A percentile compares a stretch with the other conserved stretches of the same genome.
Evolutionary conservation across 2,329 filamentous ascomycete genomes (phyloP).

Genomic region (Neopestalotiopsis clavispora): DNA sequence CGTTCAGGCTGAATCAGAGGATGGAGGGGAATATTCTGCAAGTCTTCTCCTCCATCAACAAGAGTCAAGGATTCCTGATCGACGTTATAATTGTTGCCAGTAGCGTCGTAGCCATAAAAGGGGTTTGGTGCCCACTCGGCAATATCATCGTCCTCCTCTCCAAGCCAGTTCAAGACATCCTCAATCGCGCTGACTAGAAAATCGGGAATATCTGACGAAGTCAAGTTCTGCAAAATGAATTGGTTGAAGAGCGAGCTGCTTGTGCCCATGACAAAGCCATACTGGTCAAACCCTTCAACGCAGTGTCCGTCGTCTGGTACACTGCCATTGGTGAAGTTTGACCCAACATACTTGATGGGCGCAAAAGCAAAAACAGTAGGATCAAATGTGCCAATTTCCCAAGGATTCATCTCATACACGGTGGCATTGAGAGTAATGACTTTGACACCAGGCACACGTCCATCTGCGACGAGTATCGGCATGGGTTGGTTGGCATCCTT

Average conservation of each 20-base stretch:
- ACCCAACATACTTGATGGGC: constrained; percentile 73
- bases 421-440: constrained; percentile 74
- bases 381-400: constrained; percentile 79
- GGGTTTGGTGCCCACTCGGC: constrained; percentile 77
- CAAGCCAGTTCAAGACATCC: constrained; percentile 59
- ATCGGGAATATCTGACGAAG: constrained; percentile 45
- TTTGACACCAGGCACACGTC: constrained; percentile 64
- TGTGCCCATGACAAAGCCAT: constrained; percentile 84
- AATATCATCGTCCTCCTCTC: constrained; percentile 70
- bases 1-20: constrained; percentile 78
- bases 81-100: constrained; percentile 62
- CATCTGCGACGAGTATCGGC: constrained; percentile 75
- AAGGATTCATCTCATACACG: constrained; percentile 79
- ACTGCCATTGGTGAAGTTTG: constrained; percentile 69
- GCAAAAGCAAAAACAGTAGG: constrained; percentile 74
- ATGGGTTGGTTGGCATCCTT: constrained; percentile 67
- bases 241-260: constrained; percentile 85
- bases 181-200: constrained; percentile 57
- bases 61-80: constrained; percentile 63
- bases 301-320: constrained; percentile 64
- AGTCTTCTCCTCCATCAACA: constrained; percentile 79
- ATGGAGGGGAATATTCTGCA: constrained; percentile 80
- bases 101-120: constrained; percentile 67
- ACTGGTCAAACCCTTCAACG: constrained; percentile 81
- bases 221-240: constrained; percentile 69